Evolutionary conservation across 1,139 yeast species (phyloP), one percentile per base, ranked within the genome.

Genomic region (Geotrichum macrosporum): DNA sequence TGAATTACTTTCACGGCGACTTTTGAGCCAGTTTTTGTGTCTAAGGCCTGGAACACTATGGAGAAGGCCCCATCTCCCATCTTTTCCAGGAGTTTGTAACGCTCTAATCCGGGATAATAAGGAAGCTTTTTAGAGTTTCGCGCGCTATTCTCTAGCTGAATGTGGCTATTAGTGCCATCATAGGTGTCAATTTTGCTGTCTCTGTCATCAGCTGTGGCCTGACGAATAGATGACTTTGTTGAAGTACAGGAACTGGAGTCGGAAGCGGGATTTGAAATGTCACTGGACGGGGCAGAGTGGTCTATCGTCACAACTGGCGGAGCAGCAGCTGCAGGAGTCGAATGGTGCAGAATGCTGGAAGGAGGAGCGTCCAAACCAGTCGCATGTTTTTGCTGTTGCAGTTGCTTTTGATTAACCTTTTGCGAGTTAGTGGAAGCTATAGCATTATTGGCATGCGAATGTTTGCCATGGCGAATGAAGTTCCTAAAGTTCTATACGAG

Each of bases 1-100:
- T 77, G 75, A 51, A 94, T 88, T 52, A 88, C 80, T 63, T 92
- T 92, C 56, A 94, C 78, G 19, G 98, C 96, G 37, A 88, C 89
- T 5, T 65, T 58, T 41, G 73, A 74, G 16, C 73, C 69, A 1
- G 76, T 70, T 12, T 57, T 56, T 4, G 63, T 52, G 57, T 82
- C 80, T 27, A 70, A 56, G 0, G 95, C 96, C 57, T 78, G 78
- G 66, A 81, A 88, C 5, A 92, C 97, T 19, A 78, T 75, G 3
- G 95, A 85, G 63, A 89, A 89, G 0, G 97, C 98, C 18, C 98
- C 98, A 63, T 71, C 75, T 43, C 74, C 75, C 67, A 70, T 67
- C 55, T 69, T 68, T 51, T 66, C 76, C 49, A 72, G 52, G 39
- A 77, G 66, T 41, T 64, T 62, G 60, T 74, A 79, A 21, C 71